Conservation (phyloP, 257 asterid species). For the Craterostigma plantagineum region DNA sequence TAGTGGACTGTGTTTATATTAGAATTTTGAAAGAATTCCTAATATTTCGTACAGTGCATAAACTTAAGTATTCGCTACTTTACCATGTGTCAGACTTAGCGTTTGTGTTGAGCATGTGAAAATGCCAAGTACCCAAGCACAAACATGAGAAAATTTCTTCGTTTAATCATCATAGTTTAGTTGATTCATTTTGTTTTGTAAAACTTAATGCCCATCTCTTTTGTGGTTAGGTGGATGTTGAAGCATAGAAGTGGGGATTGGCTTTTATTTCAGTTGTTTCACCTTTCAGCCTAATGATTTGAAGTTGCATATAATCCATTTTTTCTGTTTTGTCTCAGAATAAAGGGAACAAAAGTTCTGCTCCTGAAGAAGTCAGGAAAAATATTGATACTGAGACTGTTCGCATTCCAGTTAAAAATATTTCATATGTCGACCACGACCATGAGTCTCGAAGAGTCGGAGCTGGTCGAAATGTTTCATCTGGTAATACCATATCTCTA, state of each 20-base stretch:
- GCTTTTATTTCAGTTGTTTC: too few species aligned
- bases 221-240: too few species aligned
- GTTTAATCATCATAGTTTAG: too few species aligned
- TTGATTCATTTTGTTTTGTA: constrained; percentile 1
- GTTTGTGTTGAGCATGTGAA: too few species aligned
- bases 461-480: constrained; percentile 25
- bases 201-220: background rate
- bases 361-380: constrained; percentile 35
- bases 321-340: constrained; percentile 30
- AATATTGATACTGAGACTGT: constrained; percentile 14
- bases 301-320: background rate
- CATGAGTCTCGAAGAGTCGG: constrained; percentile 43
- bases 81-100: too few species aligned
- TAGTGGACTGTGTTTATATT: background rate
- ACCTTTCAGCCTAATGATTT: too few species aligned
- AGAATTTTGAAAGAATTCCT: too few species aligned
- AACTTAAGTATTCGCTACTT: too few species aligned
- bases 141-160: too few species aligned
- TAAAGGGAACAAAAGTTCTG: constrained; percentile 21
- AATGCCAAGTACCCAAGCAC: too few species aligned
- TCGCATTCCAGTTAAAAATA: constrained; percentile 20
- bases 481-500: constrained; percentile 25
- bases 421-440: constrained; percentile 20
- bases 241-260: too few species aligned
- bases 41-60: too few species aligned